phyloP scores from a whole-genome alignment of 1,284 basidiomycete species.

The Malassezia brasiliensis region DNA sequence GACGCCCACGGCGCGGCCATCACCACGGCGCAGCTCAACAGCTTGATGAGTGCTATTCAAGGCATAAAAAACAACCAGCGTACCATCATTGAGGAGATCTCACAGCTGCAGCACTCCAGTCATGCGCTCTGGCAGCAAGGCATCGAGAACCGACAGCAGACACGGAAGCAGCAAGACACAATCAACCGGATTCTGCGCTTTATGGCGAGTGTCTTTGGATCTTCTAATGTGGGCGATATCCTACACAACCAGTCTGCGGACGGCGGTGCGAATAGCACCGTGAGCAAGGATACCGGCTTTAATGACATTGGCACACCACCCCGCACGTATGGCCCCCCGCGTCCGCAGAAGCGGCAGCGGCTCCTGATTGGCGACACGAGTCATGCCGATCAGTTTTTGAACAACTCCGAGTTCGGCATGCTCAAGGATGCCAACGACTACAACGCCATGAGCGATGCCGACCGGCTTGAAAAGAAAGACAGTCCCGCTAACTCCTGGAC shows the following conservation, averaged over 20 bases:
- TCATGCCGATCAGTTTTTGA: neutral
- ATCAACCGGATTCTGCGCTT: conserved; percentile 92
- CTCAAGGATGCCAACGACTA: neutral
- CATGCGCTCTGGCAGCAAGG: conserved; percentile 87
- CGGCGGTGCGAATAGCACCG: neutral
- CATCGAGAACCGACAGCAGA: conserved; percentile 64
- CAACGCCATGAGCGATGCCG: neutral
- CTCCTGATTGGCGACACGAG: conserved; percentile 11
- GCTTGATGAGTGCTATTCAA: conserved; percentile 68
- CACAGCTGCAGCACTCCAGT: conserved; percentile 77
- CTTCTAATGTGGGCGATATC: conserved; percentile 25
- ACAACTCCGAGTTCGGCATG: neutral
- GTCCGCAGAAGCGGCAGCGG: conserved; percentile 14
- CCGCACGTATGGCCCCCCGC: neutral
- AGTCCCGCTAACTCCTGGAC: conserved; percentile 20
- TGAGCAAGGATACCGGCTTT: neutral
- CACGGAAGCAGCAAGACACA: conserved; percentile 90
- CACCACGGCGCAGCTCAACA: conserved; percentile 31
- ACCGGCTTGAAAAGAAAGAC: neutral
- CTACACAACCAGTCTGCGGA: conserved; percentile 1
- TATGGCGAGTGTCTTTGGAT: conserved; percentile 81
- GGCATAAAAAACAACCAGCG: conserved; percentile 85
- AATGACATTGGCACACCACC: neutral
- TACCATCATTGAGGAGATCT: conserved; percentile 74
- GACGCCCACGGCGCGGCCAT: neutral